Evolutionary conservation across 305 asterid species (phyloP).

Genomic region (Fraxinus floribunda): DNA sequence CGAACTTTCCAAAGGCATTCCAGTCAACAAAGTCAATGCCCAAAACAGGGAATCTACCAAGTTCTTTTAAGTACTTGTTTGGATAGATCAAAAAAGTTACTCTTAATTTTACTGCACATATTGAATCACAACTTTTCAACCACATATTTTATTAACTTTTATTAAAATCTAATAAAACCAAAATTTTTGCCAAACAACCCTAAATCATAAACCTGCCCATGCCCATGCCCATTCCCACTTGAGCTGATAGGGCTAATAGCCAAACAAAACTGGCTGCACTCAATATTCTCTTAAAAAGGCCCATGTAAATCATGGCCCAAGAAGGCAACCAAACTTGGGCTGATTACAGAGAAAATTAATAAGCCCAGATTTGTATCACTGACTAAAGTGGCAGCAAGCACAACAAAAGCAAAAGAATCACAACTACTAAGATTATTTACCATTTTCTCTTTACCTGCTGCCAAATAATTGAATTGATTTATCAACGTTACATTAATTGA

Average conservation of each 20-base stretch:
- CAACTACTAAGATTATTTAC: neutral
- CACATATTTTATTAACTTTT: neutral
- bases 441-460: neutral
- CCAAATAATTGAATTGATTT: neutral
- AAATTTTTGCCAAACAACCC: neutral
- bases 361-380: neutral
- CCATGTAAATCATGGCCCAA: neutral
- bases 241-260: neutral
- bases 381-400: neutral
- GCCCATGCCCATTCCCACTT: neutral
- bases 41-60: neutral
- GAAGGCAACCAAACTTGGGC: neutral
- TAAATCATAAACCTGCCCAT: neutral
- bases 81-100: neutral
- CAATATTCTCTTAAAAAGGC: neutral
- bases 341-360: neutral
- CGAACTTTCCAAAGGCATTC: conserved; percentile 28
- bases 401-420: neutral
- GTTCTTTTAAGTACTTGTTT: neutral
- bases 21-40: conserved; percentile 18
- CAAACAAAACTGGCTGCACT: neutral
- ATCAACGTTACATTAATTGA: neutral
- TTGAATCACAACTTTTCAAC: neutral
- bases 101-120: neutral
- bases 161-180: neutral